These are phyloP conservation scores for Ceratocystis alfenasii DNA, from an alignment of 2,329 filamentous ascomycete species.

Conservation along the genomic window DNA sequence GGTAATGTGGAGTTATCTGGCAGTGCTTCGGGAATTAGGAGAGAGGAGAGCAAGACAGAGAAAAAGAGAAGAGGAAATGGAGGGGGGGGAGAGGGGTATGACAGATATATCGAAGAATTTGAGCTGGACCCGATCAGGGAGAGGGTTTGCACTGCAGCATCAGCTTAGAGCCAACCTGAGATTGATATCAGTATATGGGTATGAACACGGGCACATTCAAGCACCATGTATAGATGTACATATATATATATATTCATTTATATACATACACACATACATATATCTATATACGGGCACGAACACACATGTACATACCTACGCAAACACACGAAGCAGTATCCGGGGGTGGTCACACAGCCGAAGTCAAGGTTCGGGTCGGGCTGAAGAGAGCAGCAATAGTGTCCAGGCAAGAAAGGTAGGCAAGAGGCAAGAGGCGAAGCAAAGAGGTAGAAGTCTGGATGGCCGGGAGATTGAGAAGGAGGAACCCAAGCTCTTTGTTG, in stretches of 20 bases:
- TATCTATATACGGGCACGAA: no score
- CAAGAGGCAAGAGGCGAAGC: background rate
- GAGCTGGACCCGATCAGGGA: no score
- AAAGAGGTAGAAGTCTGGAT: background rate
- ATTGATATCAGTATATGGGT: background rate
- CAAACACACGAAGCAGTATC: no score
- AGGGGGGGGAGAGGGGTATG: background rate
- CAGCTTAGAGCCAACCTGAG: no score
- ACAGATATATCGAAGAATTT: background rate
- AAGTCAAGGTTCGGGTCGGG: background rate
- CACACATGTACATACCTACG: no score
- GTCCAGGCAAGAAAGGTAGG: background rate
- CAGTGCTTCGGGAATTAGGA: background rate
- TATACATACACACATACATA: no score
- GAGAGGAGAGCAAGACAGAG: background rate
- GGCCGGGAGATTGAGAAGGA: background rate
- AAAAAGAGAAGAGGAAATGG: background rate
- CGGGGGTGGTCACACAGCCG: background rate
- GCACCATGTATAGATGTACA: no score
- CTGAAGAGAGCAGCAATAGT: background rate
- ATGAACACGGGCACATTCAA: no score
- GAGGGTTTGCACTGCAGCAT: no score
- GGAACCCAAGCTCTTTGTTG: background rate
- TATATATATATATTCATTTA: no score
- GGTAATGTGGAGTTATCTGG: background rate